Evolutionary conservation across 176 grass and related monocot species (phyloP).

Genomic region (Carex myosuroides): DNA sequence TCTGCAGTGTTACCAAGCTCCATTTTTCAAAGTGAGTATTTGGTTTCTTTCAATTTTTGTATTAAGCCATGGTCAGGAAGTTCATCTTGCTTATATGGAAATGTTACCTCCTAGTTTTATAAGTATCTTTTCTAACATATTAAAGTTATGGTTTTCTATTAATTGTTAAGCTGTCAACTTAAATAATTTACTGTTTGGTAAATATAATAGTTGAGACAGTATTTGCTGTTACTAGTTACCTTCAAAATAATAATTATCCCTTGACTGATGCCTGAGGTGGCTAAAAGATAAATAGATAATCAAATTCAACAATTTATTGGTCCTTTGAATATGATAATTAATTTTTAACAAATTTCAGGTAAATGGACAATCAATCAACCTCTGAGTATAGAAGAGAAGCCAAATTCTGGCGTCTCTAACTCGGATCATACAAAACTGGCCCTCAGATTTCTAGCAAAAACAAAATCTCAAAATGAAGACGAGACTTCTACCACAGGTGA

Average conservation of each 20-base stretch:
- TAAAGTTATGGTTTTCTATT: not conserved
- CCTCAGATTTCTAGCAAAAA: constrained; percentile 20
- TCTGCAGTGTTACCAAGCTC: constrained; percentile 2
- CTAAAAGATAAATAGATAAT: too few species aligned
- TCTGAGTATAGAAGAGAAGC: not conserved
- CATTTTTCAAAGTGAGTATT: constrained; percentile 16
- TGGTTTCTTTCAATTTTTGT: not conserved
- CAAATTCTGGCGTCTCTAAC: not conserved
- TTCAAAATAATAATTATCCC: too few species aligned
- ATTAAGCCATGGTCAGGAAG: not conserved
- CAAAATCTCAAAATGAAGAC: not conserved
- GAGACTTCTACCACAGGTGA: not conserved
- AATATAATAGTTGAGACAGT: not conserved
- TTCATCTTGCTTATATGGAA: not conserved
- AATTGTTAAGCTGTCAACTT: not conserved
- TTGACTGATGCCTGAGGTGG: not conserved
- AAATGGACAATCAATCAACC: not conserved
- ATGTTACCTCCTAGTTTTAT: not conserved
- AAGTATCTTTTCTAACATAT: not conserved
- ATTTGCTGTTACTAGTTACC: not conserved
- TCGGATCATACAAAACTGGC: not conserved
- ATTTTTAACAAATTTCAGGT: constrained; percentile 17
- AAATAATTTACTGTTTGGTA: not conserved
- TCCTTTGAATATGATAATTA: not conserved
- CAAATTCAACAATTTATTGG: not conserved